Percentiles rank a stretch among this genome's conserved stretches.
phyloP scores from a whole-genome alignment of 164 flowering plant genomes.

The Amborella trichopoda region DNA sequence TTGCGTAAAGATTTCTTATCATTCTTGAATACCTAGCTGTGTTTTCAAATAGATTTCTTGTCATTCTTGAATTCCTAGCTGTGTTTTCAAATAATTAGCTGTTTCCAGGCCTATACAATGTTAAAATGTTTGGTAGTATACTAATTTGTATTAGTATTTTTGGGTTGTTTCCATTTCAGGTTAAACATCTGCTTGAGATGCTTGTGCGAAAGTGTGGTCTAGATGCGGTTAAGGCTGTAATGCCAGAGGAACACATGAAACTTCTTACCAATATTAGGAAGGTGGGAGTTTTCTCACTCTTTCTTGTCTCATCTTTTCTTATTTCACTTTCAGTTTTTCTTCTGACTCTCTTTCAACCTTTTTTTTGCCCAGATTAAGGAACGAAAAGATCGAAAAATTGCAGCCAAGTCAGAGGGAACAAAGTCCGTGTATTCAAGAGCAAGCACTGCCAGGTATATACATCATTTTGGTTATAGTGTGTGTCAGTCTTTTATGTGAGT shows the following conservation, averaged over 20 bases:
- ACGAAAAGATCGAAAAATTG: slow-evolving; percentile 52
- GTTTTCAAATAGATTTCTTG: no score
- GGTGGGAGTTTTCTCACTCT: slow-evolving; percentile 26
- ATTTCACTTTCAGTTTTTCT: neutral
- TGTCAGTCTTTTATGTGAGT: no score
- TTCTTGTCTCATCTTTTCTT: neutral
- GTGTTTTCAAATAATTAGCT: no score
- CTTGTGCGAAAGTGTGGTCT: slow-evolving; percentile 87
- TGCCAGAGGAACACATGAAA: slow-evolving; percentile 97
- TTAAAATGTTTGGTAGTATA: no score
- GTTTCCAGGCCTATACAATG: no score
- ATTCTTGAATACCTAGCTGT: no score
- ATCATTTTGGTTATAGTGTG: no score
- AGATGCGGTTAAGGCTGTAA: slow-evolving; percentile 90
- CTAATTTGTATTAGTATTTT: no score
- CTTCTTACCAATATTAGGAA: slow-evolving; percentile 87
- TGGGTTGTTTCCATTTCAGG: slow-evolving; percentile 24
- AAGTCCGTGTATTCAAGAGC: slow-evolving; percentile 61
- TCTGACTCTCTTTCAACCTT: neutral
- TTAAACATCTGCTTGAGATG: slow-evolving; percentile 85
- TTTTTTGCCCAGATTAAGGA: slow-evolving; percentile 64
- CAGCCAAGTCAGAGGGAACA: slow-evolving; percentile 37
- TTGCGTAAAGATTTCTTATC: no score
- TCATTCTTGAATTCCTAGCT: no score
- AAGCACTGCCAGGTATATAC: slow-evolving; percentile 93